Evolutionary conservation across 2,329 filamentous ascomycete species (phyloP).

Genomic region (Cercospora sesami): DNA sequence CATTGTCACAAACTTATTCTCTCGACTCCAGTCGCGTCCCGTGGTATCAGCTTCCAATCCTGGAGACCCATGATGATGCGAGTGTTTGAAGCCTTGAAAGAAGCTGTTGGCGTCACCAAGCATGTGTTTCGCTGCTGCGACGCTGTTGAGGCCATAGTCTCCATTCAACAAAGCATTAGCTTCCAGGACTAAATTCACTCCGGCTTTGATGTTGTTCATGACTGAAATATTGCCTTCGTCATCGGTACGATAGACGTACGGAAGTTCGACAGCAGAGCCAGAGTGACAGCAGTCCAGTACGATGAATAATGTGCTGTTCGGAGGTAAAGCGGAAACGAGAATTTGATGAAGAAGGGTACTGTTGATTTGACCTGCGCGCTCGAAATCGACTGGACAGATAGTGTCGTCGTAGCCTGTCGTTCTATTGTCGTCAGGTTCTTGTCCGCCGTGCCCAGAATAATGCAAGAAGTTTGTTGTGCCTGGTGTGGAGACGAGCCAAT

Average conservation of each 20-base stretch:
- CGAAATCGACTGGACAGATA: slow-evolving; percentile 38
- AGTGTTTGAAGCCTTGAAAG: slow-evolving; percentile 54
- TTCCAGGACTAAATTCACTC: slow-evolving; percentile 52
- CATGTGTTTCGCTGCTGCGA: slow-evolving; percentile 48
- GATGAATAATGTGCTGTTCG: slow-evolving; percentile 55
- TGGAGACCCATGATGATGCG: slow-evolving; percentile 26
- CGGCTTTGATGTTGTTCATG: slow-evolving; percentile 57
- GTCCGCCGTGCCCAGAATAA: slow-evolving; percentile 61
- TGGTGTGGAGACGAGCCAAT: slow-evolving; percentile 58
- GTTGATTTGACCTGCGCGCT: slow-evolving; percentile 55
- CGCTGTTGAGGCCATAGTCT: slow-evolving; percentile 34
- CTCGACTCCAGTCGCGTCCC: slow-evolving; percentile 42
- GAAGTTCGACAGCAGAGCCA: slow-evolving; percentile 60
- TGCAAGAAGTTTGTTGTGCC: slow-evolving; percentile 57
- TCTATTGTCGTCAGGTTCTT: slow-evolving; percentile 34
- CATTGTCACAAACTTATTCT: slow-evolving; percentile 53
- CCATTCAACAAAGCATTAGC: slow-evolving; percentile 54
- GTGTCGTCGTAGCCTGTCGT: slow-evolving; percentile 37
- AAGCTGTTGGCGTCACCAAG: slow-evolving; percentile 57
- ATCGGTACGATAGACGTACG: slow-evolving; percentile 59
- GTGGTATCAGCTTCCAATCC: slow-evolving; percentile 41
- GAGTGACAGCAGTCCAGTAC: slow-evolving; percentile 64
- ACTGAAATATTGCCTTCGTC: slow-evolving; percentile 58
- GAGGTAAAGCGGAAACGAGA: slow-evolving; percentile 54
- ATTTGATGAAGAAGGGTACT: slow-evolving; percentile 54